A percentile compares a stretch with the other conserved stretches of the same genome.
Evolutionary conservation across 345 rosid species (phyloP).

Genomic region (Gossypium turneri): DNA sequence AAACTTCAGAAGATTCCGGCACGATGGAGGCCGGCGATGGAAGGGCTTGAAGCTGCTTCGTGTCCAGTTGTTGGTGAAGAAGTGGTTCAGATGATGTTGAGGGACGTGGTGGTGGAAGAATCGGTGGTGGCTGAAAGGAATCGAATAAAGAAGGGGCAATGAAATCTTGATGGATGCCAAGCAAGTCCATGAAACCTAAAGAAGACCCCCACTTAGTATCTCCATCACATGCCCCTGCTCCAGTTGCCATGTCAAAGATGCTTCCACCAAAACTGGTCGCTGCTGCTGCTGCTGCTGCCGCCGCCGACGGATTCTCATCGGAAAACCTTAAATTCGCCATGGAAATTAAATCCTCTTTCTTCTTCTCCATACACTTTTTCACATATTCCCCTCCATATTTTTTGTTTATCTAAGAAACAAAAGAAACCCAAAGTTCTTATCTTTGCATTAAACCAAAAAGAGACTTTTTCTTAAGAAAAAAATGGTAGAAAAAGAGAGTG

Average conservation of each 20-base stretch:
- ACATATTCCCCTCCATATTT: slow-evolving; percentile 28
- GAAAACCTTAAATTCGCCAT: slow-evolving; percentile 45
- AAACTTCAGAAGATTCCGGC: slow-evolving; percentile 70
- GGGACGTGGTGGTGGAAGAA: slow-evolving; percentile 22
- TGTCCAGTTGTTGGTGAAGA: slow-evolving; percentile 1
- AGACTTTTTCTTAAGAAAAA: too few relatives aligned
- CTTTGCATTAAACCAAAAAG: not conserved
- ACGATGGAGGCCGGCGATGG: slow-evolving; percentile 42
- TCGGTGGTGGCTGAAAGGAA: slow-evolving; percentile 29
- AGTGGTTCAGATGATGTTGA: slow-evolving; percentile 7
- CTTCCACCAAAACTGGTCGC: slow-evolving; percentile 25
- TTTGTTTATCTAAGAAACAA: not conserved
- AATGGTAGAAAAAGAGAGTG: not conserved
- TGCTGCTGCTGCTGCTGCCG: not conserved
- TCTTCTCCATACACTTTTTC: slow-evolving; percentile 34
- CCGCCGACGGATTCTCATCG: slow-evolving; percentile 40
- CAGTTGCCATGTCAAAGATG: slow-evolving; percentile 50
- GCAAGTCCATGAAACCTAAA: slow-evolving; percentile 54
- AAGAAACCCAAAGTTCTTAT: not conserved
- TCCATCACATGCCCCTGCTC: slow-evolving; percentile 21
- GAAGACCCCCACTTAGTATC: slow-evolving; percentile 28
- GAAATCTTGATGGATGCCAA: slow-evolving; percentile 36
- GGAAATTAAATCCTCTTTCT: slow-evolving; percentile 26
- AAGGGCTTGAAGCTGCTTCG: slow-evolving; percentile 17
- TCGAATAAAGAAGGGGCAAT: slow-evolving; percentile 47